phyloP scores from a whole-genome alignment of 1,284 basidiomycete species.

The Marasmius fiardii region DNA sequence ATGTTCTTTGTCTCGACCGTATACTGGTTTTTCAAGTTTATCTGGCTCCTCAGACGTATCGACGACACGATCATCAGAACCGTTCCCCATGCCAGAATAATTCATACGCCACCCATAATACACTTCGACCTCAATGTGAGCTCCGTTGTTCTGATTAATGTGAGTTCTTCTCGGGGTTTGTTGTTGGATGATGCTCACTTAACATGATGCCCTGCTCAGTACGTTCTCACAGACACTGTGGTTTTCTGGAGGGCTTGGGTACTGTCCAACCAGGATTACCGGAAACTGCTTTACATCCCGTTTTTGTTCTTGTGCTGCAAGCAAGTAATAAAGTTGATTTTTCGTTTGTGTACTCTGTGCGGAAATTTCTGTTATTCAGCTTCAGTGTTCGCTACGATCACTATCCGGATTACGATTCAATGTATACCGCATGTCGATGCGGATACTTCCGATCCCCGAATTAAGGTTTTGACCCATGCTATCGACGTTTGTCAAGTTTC shows the following conservation, averaged over 20 bases:
- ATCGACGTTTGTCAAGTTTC: conserved; percentile 17
- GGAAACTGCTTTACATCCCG: conserved; percentile 15
- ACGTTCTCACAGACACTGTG: conserved; percentile 20
- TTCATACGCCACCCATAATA: conserved; percentile 6
- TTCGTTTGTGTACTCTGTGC: not conserved
- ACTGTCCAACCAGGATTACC: conserved; percentile 15
- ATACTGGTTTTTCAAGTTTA: conserved; percentile 17
- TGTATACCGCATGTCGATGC: conserved; percentile 8
- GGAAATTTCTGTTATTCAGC: conserved; percentile 6
- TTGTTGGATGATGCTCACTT: not conserved
- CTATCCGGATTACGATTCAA: conserved; percentile 12
- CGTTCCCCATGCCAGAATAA: not conserved
- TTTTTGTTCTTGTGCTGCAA: conserved; percentile 13
- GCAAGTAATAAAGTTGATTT: conserved; percentile 14
- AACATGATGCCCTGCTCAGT: conserved; percentile 10
- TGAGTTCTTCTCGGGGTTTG: conserved; percentile 1
- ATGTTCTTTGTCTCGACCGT: conserved; percentile 16
- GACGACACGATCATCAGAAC: conserved; percentile 4
- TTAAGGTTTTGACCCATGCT: not conserved
- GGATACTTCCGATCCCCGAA: not conserved
- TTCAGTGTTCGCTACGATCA: conserved; percentile 16
- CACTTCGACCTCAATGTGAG: conserved; percentile 14
- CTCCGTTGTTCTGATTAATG: conserved; percentile 20
- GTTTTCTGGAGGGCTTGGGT: conserved; percentile 24
- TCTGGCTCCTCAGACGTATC: conserved; percentile 13